Conservation (phyloP, 2,329 filamentous ascomycete species). For the Cryphonectria japonica region DNA sequence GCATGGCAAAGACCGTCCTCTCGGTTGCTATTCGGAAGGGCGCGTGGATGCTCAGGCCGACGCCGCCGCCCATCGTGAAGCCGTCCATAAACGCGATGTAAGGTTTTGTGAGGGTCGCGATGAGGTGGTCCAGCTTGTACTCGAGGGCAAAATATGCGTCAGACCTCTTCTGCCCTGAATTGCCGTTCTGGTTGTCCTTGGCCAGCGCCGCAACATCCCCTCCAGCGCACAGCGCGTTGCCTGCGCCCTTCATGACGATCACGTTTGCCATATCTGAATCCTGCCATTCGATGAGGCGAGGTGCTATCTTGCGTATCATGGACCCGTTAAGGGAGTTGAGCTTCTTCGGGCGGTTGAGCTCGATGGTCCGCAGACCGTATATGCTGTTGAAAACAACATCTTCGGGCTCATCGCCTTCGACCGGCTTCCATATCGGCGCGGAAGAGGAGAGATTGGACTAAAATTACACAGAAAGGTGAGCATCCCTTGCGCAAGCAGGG, state of each 20-base stretch:
- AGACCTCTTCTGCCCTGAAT: constrained; percentile 73
- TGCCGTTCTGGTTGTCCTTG: constrained; percentile 68
- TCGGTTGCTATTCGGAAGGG: constrained; percentile 97
- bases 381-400: constrained; percentile 91
- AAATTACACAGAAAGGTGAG: constrained; percentile 18
- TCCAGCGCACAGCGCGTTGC: constrained; percentile 88
- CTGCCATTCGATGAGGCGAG: constrained; percentile 88
- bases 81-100: constrained; percentile 97
- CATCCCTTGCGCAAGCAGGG: constrained; percentile 22
- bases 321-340: constrained; percentile 91
- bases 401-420: constrained; percentile 73
- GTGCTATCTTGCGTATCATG: constrained; percentile 94
- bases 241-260: constrained; percentile 87
- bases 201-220: constrained; percentile 87
- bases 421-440: constrained; percentile 49
- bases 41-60: constrained; percentile 91
- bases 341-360: constrained; percentile 92
- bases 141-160: constrained; percentile 89
- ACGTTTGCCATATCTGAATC: constrained; percentile 95
- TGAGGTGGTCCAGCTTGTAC: constrained; percentile 94
- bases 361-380: constrained; percentile 88
- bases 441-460: constrained; percentile 17
- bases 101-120: constrained; percentile 91
- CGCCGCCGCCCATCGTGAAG: constrained; percentile 97
- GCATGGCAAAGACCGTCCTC: constrained; percentile 95